Evolutionary conservation across 495 filamentous ascomycete genomes (phyloP).

Genomic region (Penicillium longicatenatum): DNA sequence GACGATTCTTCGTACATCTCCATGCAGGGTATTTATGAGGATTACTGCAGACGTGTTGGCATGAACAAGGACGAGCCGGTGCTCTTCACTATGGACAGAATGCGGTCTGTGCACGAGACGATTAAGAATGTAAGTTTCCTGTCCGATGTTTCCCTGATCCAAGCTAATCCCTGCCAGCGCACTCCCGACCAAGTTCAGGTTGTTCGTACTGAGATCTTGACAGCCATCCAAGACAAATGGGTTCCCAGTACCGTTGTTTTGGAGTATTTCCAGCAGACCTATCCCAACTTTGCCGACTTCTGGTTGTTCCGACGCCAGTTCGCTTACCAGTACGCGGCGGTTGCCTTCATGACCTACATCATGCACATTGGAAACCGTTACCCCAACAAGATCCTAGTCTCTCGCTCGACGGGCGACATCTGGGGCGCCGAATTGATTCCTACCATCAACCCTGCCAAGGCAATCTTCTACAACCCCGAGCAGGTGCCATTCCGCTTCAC

Average conservation of each 20-base stretch:
- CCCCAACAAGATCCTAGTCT: slow-evolving; percentile 91
- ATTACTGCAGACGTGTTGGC: slow-evolving; percentile 83
- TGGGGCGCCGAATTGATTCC: slow-evolving; percentile 95
- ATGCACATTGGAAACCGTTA: slow-evolving; percentile 94
- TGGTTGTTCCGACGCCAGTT: slow-evolving; percentile 98
- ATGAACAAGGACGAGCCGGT: slow-evolving; percentile 94
- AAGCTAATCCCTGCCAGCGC: slow-evolving; percentile 48
- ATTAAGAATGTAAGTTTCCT: slow-evolving; percentile 58
- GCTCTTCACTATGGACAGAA: slow-evolving; percentile 90
- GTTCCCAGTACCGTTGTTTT: slow-evolving; percentile 78
- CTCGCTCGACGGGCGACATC: slow-evolving; percentile 85
- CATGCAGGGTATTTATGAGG: slow-evolving; percentile 91
- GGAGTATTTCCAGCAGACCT: slow-evolving; percentile 87
- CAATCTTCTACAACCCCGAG: slow-evolving; percentile 92
- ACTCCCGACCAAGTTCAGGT: slow-evolving; percentile 65
- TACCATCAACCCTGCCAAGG: slow-evolving; percentile 73
- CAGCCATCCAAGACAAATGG: slow-evolving; percentile 87
- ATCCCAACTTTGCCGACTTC: slow-evolving; percentile 89
- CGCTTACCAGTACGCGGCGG: slow-evolving; percentile 90
- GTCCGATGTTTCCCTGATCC: no score
- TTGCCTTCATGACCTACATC: slow-evolving; percentile 98
- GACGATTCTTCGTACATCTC: slow-evolving; percentile 95
- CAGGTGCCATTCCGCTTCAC: slow-evolving; percentile 96
- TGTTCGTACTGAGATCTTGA: slow-evolving; percentile 80
- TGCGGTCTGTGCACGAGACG: slow-evolving; percentile 71